Evolutionary conservation across 2,329 filamentous ascomycete species (phyloP).

Genomic region (Phialophora tarda): DNA sequence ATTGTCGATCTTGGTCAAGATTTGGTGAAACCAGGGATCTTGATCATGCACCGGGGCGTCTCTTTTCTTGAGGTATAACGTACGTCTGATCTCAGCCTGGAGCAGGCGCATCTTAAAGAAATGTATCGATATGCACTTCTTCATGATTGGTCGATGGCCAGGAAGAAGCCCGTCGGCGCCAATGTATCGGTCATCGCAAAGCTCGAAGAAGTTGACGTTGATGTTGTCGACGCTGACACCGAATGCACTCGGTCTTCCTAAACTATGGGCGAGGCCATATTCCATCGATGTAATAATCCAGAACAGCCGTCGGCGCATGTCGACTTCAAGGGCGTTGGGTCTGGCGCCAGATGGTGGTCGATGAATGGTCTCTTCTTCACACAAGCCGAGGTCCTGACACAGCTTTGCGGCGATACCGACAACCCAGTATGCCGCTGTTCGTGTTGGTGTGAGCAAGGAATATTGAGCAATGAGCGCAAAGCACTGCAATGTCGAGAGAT

Average conservation of each 20-base stretch:
- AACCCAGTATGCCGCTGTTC: constrained; percentile 91
- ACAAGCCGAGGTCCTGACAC: constrained; percentile 84
- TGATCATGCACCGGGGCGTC: constrained; percentile 76
- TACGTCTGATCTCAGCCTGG: constrained; percentile 85
- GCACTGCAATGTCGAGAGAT: constrained; percentile 88
- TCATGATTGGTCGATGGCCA: constrained; percentile 72
- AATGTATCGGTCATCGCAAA: constrained; percentile 82
- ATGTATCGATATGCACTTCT: constrained; percentile 88
- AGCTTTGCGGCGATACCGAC: constrained; percentile 86
- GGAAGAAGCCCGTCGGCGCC: constrained; percentile 74
- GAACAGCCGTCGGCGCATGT: constrained; percentile 85
- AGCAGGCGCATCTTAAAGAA: constrained; percentile 89
- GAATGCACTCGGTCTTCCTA: constrained; percentile 85
- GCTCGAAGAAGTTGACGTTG: constrained; percentile 82
- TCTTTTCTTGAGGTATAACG: constrained; percentile 83
- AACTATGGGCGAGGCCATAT: constrained; percentile 80
- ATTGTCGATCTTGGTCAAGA: constrained; percentile 76
- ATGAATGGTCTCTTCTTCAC: constrained; percentile 85
- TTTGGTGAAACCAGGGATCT: constrained; percentile 84
- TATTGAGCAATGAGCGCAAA: constrained; percentile 87
- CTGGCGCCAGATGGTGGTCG: constrained; percentile 64
- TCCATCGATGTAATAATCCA: constrained; percentile 93
- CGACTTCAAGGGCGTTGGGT: constrained; percentile 75
- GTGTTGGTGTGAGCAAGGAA: constrained; percentile 86
- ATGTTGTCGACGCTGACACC: constrained; percentile 81